These are phyloP conservation scores for Plasmopara viticola DNA, from an alignment of 352 stramenopile genomes.

Conservation along the genomic window DNA sequence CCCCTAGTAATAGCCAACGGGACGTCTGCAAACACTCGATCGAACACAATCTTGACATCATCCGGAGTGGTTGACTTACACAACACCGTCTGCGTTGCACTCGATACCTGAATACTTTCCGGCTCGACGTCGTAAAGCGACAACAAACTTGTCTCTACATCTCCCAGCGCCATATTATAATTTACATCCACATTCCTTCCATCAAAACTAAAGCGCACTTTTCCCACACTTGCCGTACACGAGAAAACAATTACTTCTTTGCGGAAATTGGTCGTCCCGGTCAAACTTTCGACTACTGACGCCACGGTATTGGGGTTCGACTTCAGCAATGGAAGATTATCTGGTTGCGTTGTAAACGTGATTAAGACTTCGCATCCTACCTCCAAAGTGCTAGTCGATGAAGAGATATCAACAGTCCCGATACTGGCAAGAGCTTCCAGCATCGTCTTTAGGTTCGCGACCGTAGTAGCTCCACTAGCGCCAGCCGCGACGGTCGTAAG, in stretches of 20 bases:
- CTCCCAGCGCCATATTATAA: slow-evolving; percentile 22
- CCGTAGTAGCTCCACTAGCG: slow-evolving; percentile 26
- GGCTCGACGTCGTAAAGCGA: slow-evolving; percentile 44
- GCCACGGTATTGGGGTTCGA: slow-evolving; percentile 9
- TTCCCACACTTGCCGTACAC: slow-evolving; percentile 29
- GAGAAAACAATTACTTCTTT: slow-evolving; percentile 63
- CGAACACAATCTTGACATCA: slow-evolving; percentile 52
- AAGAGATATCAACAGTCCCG: slow-evolving; percentile 37
- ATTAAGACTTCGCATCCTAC: slow-evolving; percentile 30
- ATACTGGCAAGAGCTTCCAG: slow-evolving; percentile 41
- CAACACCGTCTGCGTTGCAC: slow-evolving; percentile 27
- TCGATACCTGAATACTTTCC: slow-evolving; percentile 54
- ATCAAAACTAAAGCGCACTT: slow-evolving; percentile 31
- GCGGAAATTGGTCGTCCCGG: slow-evolving; percentile 49
- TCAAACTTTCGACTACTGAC: slow-evolving; percentile 22
- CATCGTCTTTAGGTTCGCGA: slow-evolving; percentile 19
- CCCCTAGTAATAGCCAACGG: slow-evolving; percentile 21
- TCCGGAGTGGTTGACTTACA: slow-evolving; percentile 25
- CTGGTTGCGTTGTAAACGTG: slow-evolving; percentile 52
- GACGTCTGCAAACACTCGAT: slow-evolving; percentile 56
- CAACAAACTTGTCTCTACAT: slow-evolving; percentile 36
- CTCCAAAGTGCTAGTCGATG: slow-evolving; percentile 15
- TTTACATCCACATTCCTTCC: slow-evolving; percentile 15
- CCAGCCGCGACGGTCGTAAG: slow-evolving; percentile 12
- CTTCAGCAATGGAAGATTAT: slow-evolving; percentile 37